A percentile compares a stretch with the other conserved stretches of the same genome.
Evolutionary conservation across 768 basidiomycete genomes (phyloP).

Genomic region (Agaricus blazei): DNA sequence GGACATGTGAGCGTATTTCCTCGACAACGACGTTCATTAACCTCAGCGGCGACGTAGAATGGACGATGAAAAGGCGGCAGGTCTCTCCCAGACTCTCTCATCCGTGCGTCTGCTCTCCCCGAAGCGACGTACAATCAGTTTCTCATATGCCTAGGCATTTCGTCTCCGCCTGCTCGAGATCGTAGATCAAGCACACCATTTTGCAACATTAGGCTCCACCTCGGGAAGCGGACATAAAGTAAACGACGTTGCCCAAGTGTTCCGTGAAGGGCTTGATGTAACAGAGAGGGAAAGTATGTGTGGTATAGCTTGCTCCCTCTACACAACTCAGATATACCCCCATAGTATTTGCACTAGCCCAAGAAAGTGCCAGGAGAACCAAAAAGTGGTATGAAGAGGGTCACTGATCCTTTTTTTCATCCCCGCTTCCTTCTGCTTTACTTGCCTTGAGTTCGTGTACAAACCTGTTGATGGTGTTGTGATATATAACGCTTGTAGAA

Average conservation of each 20-base stretch:
- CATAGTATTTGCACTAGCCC: conserved; percentile 80
- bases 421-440: conserved; percentile 11
- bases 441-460: conserved; percentile 53
- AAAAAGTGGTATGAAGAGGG: conserved; percentile 83
- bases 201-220: conserved; percentile 63
- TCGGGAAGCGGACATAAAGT: conserved; percentile 44
- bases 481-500: conserved; percentile 3
- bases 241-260: conserved; percentile 62
- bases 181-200: conserved; percentile 86
- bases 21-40: background rate
- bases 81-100: conserved; percentile 66
- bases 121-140: conserved; percentile 1
- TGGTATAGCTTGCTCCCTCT: background rate
- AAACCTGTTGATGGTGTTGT: conserved; percentile 42
- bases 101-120: conserved; percentile 36
- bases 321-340: conserved; percentile 7
- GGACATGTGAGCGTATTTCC: conserved; percentile 52
- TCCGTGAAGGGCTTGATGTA: conserved; percentile 89
- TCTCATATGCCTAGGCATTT: conserved; percentile 52
- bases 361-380: conserved; percentile 71
- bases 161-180: conserved; percentile 70
- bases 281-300: conserved; percentile 88
- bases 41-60: conserved; percentile 41
- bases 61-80: conserved; percentile 66
- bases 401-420: conserved; percentile 26